A percentile compares a stretch with the other conserved stretches of the same genome.
phyloP scores from a whole-genome alignment of 306 rosid species.

The Corylus heterophylla region DNA sequence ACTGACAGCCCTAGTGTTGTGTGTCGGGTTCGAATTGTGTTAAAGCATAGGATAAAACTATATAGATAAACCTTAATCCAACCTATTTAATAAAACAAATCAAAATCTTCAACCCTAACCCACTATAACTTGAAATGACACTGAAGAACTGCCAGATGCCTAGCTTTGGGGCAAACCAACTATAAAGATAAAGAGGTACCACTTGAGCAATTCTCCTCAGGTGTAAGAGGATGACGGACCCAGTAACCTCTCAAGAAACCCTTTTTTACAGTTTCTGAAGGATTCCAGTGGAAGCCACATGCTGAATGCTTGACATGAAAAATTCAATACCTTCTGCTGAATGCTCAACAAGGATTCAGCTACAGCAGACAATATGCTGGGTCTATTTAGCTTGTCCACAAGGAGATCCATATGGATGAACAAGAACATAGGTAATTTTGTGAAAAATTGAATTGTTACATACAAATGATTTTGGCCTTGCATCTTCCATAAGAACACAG shows the following conservation, averaged over 20 bases:
- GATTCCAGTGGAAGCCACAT: not conserved
- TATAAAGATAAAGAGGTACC: too few species aligned
- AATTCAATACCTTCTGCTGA: not conserved
- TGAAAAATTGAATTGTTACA: not conserved
- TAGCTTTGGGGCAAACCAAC: not conserved
- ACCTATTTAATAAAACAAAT: too few species aligned
- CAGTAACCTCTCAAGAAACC: not conserved
- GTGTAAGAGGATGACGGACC: not conserved
- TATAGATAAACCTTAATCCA: too few species aligned
- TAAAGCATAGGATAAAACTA: too few species aligned
- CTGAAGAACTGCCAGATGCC: not conserved
- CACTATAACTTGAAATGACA: too few species aligned
- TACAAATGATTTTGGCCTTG: constrained; percentile 9
- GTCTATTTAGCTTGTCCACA: not conserved
- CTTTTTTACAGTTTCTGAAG: not conserved
- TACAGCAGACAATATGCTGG: not conserved
- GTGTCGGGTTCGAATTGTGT: too few species aligned
- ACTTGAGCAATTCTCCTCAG: not conserved
- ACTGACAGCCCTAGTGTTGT: too few species aligned
- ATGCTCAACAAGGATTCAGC: not conserved
- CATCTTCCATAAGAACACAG: constrained; percentile 8
- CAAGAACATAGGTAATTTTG: not conserved
- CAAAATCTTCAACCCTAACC: too few species aligned
- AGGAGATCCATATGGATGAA: constrained; percentile 6
- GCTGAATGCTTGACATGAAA: not conserved